phyloP scores from a whole-genome alignment of 73 alveolate species.

The Blepharisma japonicum region DNA sequence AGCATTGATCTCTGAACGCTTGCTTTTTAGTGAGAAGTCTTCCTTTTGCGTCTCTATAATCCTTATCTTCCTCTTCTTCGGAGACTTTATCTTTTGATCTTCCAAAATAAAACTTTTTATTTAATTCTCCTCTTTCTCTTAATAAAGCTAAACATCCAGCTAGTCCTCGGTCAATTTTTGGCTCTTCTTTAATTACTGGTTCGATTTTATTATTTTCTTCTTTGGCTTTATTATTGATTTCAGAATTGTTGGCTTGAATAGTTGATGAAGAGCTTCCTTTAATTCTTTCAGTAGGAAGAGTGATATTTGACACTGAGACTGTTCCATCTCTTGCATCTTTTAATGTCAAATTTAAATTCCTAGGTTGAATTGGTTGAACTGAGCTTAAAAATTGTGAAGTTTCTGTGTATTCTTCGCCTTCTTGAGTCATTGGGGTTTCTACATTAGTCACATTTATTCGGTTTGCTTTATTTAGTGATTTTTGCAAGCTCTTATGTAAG shows the following conservation, averaged over 20 bases:
- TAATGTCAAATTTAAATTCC: not conserved
- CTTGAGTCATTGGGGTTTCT: not conserved
- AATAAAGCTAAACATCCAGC: not conserved
- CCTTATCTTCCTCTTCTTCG: not conserved
- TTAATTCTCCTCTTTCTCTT: not conserved
- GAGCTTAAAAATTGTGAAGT: not conserved
- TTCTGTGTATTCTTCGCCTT: not conserved
- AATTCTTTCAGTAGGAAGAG: constrained; percentile 5
- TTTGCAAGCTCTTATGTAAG: not conserved
- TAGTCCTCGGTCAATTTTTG: not conserved
- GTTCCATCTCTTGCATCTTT: not conserved
- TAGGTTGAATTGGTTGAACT: not conserved
- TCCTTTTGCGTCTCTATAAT: not conserved
- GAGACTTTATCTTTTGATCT: not conserved
- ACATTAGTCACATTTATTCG: not conserved
- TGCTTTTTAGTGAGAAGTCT: constrained; percentile 1
- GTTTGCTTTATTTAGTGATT: not conserved
- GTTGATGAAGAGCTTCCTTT: not conserved
- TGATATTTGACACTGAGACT: not conserved
- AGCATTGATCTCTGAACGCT: not conserved
- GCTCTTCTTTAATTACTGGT: no score
- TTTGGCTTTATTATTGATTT: not conserved
- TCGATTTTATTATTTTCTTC: no score
- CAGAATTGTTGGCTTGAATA: not conserved
- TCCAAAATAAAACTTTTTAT: not conserved